These are phyloP conservation scores for Ceratobasidium sp. DNA, from an alignment of 1,284 basidiomycete species.

Conservation along the genomic window DNA sequence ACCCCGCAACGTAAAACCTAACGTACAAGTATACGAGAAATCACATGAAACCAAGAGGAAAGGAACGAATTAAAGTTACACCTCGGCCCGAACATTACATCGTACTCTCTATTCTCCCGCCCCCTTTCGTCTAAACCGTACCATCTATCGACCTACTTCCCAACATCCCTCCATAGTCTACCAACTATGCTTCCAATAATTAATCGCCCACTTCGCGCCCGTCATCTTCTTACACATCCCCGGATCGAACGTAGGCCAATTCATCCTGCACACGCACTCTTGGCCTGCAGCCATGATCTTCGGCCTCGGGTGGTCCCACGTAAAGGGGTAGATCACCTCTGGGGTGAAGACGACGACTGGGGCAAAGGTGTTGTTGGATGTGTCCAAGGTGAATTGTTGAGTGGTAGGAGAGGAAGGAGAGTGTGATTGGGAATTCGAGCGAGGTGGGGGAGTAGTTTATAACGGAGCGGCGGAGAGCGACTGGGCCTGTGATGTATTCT, in stretches of 20 bases:
- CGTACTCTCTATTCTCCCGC: too few species aligned
- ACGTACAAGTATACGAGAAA: too few species aligned
- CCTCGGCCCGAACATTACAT: too few species aligned
- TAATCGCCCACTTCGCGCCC: constrained; percentile 28
- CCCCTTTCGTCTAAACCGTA: too few species aligned
- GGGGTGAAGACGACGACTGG: constrained; percentile 31
- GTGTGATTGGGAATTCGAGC: constrained; percentile 1
- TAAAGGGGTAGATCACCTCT: constrained; percentile 31
- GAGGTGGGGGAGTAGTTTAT: not conserved
- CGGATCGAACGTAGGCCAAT: constrained; percentile 30
- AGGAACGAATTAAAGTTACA: too few species aligned
- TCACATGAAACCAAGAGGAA: too few species aligned
- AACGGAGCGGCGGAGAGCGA: constrained; percentile 16
- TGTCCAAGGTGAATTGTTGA: not conserved
- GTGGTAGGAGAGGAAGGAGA: too few species aligned
- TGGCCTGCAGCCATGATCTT: constrained; percentile 9
- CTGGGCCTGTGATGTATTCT: constrained; percentile 21
- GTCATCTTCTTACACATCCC: constrained; percentile 23
- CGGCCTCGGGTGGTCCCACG: constrained; percentile 38
- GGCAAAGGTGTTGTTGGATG: constrained; percentile 1
- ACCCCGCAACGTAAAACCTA: too few species aligned
- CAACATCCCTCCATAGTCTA: not conserved
- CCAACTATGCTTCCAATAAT: constrained; percentile 39
- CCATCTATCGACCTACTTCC: too few species aligned
- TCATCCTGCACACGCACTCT: constrained; percentile 35